Conservation (phyloP, 1,284 basidiomycete species). For the Phenoliferia sp. region DNA sequence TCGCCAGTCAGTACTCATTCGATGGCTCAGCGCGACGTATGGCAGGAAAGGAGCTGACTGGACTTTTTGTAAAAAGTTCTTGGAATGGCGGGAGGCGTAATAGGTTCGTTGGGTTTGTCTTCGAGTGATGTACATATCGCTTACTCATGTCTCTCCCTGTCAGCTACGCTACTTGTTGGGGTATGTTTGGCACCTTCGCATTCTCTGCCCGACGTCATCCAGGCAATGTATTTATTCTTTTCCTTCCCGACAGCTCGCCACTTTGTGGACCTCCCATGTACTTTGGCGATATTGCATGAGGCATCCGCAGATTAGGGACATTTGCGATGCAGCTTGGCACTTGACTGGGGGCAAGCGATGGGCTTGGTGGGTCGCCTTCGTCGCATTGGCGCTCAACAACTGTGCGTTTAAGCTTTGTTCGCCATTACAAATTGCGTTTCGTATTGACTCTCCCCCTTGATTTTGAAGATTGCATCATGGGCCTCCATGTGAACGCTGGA, state of each 20-base stretch:
- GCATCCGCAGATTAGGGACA: slow-evolving; percentile 57
- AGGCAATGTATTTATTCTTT: no score
- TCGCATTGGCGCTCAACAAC: slow-evolving; percentile 53
- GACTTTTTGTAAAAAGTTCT: slow-evolving; percentile 40
- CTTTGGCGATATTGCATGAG: slow-evolving; percentile 58
- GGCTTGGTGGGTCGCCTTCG: slow-evolving; percentile 51
- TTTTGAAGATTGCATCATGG: slow-evolving; percentile 37
- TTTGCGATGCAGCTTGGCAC: slow-evolving; percentile 59
- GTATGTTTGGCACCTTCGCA: no score
- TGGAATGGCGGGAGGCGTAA: slow-evolving; percentile 52
- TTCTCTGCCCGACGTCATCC: no score
- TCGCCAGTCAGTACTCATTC: slow-evolving; percentile 41
- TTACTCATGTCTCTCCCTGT: neutral
- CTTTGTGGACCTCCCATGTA: slow-evolving; percentile 48
- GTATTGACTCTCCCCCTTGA: slow-evolving; percentile 4
- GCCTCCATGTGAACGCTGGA: slow-evolving; percentile 40
- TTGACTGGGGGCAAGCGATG: slow-evolving; percentile 46
- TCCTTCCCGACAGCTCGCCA: no score
- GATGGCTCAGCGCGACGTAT: neutral
- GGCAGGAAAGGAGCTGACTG: neutral
- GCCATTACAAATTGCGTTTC: neutral
- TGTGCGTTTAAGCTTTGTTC: slow-evolving; percentile 11
- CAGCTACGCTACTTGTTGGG: neutral
- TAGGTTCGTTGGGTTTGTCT: slow-evolving; percentile 46
- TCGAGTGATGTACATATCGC: no score